phyloP scores from a whole-genome alignment of 306 rosid genomes.

The Abrus pulchellus region DNA sequence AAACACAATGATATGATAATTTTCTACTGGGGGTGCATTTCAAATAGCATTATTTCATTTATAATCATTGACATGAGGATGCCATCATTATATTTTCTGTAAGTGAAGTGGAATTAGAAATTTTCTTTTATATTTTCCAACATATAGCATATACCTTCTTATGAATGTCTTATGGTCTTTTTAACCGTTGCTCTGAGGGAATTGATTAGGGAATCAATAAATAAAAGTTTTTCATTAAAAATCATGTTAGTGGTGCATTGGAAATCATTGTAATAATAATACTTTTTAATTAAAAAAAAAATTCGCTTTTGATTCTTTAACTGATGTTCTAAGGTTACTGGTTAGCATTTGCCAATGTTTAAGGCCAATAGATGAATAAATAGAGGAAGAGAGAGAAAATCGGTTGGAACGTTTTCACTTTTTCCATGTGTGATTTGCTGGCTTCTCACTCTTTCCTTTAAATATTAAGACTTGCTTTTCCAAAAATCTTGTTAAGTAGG shows the following conservation, averaged over 20 bases:
- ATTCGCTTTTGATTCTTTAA: too few species aligned
- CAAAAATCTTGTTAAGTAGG: slow-evolving; percentile 1
- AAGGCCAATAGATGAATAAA: slow-evolving; percentile 6
- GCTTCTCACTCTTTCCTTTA: slow-evolving; percentile 15
- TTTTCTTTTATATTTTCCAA: slow-evolving; percentile 20
- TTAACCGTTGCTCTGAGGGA: too few species aligned
- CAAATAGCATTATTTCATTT: slow-evolving; percentile 35
- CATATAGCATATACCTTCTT: too few species aligned
- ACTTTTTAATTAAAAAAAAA: too few species aligned
- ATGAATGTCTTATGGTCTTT: too few species aligned
- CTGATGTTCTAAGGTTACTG: too few species aligned
- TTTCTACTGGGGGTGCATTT: slow-evolving; percentile 1
- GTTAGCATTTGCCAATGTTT: background rate
- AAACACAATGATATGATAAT: slow-evolving; percentile 36
- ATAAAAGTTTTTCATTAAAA: too few species aligned
- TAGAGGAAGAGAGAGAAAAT: slow-evolving; percentile 30
- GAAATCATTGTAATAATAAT: too few species aligned
- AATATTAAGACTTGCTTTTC: slow-evolving; percentile 9
- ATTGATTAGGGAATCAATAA: too few species aligned
- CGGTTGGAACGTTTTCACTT: background rate
- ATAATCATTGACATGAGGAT: slow-evolving; percentile 31
- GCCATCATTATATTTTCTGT: slow-evolving; percentile 40
- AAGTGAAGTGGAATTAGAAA: slow-evolving; percentile 30
- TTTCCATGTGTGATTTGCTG: slow-evolving; percentile 16
- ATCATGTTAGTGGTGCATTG: too few species aligned